Conservation (phyloP, 148 eudicot genomes). For the Cornus controversa region DNA sequence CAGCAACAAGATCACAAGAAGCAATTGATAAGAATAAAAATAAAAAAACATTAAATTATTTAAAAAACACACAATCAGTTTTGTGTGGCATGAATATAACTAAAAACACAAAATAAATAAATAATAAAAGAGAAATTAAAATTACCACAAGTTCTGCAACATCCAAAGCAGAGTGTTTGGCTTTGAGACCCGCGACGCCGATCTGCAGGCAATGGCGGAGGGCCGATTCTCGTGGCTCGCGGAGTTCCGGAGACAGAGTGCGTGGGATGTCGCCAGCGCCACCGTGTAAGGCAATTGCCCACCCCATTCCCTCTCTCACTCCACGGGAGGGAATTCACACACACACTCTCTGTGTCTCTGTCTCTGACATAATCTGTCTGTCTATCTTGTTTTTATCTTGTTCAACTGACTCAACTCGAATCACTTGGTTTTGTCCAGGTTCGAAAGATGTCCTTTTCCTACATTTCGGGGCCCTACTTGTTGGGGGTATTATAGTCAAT, state of each 20-base stretch:
- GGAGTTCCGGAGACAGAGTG: conserved; percentile 46
- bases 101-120: background rate
- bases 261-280: conserved; percentile 91
- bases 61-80: background rate
- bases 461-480: no score
- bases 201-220: conserved; percentile 70
- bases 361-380: no score
- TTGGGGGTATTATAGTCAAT: no score
- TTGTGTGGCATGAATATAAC: background rate
- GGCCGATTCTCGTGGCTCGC: conserved; percentile 52
- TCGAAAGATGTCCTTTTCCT: no score
- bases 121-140: background rate
- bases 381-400: no score
- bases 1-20: background rate
- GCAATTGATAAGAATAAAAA: background rate
- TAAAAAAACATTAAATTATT: no score
- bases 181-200: conserved; percentile 60
- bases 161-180: conserved; percentile 53
- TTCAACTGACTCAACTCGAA: no score
- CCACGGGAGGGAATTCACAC: background rate
- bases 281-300: conserved; percentile 94
- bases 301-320: conserved; percentile 47
- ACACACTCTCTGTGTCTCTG: no score
- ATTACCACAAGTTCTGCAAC: conserved; percentile 91
- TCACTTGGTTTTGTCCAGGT: no score